Evolutionary conservation across 2,329 filamentous ascomycete species (phyloP).

Genomic region (Stachybotrys echinatus): DNA sequence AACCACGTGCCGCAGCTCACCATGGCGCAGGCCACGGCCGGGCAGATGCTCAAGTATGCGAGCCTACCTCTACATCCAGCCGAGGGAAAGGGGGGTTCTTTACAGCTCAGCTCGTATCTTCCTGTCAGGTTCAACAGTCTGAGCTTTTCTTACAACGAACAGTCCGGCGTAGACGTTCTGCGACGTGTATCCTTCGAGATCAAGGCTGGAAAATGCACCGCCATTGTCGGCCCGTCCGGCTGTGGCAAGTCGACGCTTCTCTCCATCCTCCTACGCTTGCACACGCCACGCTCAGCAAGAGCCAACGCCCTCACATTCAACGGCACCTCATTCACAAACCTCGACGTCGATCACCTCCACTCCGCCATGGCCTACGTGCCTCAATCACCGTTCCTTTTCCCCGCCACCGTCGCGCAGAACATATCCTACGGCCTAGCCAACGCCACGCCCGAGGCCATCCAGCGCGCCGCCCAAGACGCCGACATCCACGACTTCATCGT

Average conservation of each 20-base stretch:
- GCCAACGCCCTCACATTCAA: slow-evolving; percentile 49
- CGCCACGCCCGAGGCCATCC: slow-evolving; percentile 38
- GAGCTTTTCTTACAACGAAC: slow-evolving; percentile 66
- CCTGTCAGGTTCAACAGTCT: slow-evolving; percentile 49
- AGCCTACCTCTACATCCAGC: slow-evolving; percentile 49
- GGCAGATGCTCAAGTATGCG: slow-evolving; percentile 65
- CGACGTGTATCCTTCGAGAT: slow-evolving; percentile 62
- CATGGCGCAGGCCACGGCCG: slow-evolving; percentile 66
- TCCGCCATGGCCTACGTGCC: slow-evolving; percentile 62
- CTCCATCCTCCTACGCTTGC: slow-evolving; percentile 68
- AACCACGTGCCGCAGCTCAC: slow-evolving; percentile 76
- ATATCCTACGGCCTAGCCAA: slow-evolving; percentile 71
- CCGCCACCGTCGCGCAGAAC: slow-evolving; percentile 70
- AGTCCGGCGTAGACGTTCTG: slow-evolving; percentile 49
- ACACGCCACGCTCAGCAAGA: slow-evolving; percentile 26
- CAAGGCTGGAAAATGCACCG: slow-evolving; percentile 58
- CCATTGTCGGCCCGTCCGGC: slow-evolving; percentile 78
- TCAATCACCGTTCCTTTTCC: slow-evolving; percentile 72
- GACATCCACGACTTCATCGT: slow-evolving; percentile 73
- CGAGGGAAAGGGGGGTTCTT: slow-evolving; percentile 50
- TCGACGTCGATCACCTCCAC: slow-evolving; percentile 59
- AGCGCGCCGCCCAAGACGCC: slow-evolving; percentile 48
- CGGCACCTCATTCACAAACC: slow-evolving; percentile 45
- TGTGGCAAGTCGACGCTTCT: slow-evolving; percentile 88
- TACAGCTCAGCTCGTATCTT: slow-evolving; percentile 18